Percentiles rank a stretch among this genome's conserved stretches.
These are phyloP conservation scores for Herpotrichia juniperi DNA, from an alignment of 2,329 filamentous ascomycete genomes.

Conservation along the genomic window DNA sequence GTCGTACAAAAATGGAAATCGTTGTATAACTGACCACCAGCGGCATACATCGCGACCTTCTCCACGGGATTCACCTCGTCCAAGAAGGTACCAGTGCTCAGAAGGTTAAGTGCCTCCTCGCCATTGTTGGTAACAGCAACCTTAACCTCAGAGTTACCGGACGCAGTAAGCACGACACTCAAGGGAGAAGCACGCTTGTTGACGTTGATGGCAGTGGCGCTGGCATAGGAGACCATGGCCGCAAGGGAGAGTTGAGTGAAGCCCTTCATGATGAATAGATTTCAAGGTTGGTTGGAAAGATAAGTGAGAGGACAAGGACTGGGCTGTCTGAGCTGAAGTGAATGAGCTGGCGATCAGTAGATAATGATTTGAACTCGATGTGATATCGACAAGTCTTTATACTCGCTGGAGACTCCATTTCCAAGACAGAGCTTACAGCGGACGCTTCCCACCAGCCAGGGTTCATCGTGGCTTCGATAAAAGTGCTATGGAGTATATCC, in stretches of 20 bases:
- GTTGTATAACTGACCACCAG: conserved; percentile 48
- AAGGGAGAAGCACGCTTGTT: conserved; percentile 44
- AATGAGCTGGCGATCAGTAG: conserved; percentile 23
- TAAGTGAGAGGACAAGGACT: conserved; percentile 9
- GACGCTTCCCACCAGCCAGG: conserved; percentile 13
- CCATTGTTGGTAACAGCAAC: conserved; percentile 62
- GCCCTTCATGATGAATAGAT: conserved; percentile 30
- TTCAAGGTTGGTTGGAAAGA: background rate
- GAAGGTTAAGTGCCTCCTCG: conserved; percentile 55
- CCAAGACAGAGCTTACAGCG: conserved; percentile 9
- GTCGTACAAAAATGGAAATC: no score
- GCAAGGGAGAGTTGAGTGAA: conserved; percentile 33
- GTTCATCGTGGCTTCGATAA: conserved; percentile 19
- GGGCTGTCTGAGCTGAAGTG: conserved; percentile 10
- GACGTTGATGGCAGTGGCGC: conserved; percentile 32
- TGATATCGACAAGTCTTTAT: conserved; percentile 26
- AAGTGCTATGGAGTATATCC: conserved; percentile 25
- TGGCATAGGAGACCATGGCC: conserved; percentile 32
- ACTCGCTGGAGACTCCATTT: conserved; percentile 10
- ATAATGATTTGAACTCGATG: conserved; percentile 19
- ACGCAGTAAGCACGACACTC: conserved; percentile 51
- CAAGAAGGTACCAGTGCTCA: conserved; percentile 62
- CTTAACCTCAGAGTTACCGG: conserved; percentile 61
- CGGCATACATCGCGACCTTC: conserved; percentile 59
- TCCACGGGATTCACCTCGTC: conserved; percentile 57